Base-by-base conservation (phyloP, 2,329 filamentous ascomycete species). In the Calonectria pteridis region DNA sequence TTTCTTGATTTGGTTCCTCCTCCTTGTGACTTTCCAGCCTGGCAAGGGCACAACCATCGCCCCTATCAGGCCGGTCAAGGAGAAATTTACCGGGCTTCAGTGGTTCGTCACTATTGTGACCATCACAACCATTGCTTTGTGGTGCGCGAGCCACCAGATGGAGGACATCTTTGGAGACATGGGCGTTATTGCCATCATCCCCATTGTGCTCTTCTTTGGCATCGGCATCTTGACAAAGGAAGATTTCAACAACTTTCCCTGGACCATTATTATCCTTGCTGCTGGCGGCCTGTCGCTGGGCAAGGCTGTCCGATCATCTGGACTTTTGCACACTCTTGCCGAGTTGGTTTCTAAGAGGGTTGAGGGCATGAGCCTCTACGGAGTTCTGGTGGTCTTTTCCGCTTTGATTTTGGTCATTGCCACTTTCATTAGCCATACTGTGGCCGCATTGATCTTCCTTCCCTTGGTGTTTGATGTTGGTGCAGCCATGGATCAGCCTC, bases 241-340 rank as follows among this genome's bases (percentile, higher is more conserved):
- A 85, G 97, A 99, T 86, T 99, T 99, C 84, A 99, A 99, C 88
- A 99, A 99, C 85, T 99, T 99, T 85, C 93, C 98, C 49, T 99
- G 97, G 97, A 99, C 97, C 26, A 99, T 99, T 85, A 98, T 99
- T 85, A 98, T 99, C 81, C 93, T 99, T 26, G 97, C 97, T 0
- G 96, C 97, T 0, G 97, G 97, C 59, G 97, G 97, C 10, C 87
- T 99, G 40, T 95, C 95, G 1, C 91, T 99, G 0, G 97, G 97
- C 71, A 98, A 98, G 84, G 94, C 96, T 0, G 97, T 99, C 72
- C 96, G 95, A 76, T 97, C 95, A 0, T 98, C 96, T 0, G 97
- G 97, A 1, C 89, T 99, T 14, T 88, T 99, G 37, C 94, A 98
- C 83, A 97, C 95, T 0, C 94, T 99, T 64, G 97, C 97, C 3